A percentile compares a stretch with the other conserved stretches of the same genome.
phyloP scores from a whole-genome alignment of 371 early-diverging fungal genomes.

The Mortierella sp. region DNA sequence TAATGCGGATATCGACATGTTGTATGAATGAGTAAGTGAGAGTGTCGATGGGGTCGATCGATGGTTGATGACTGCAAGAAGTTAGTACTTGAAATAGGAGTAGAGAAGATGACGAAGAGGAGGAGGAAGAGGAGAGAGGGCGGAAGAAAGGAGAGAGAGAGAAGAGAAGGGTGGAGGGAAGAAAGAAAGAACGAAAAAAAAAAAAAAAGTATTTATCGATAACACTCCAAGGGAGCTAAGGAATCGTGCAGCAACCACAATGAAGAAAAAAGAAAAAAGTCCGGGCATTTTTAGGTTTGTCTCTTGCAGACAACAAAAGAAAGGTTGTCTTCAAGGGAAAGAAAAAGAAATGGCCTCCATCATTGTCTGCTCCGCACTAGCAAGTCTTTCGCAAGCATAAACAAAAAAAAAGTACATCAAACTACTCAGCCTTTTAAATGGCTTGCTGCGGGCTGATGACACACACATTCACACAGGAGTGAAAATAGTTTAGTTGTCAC shows the following conservation, averaged over 20 bases:
- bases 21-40: background rate
- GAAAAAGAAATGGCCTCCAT: background rate
- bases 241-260: no score
- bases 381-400: background rate
- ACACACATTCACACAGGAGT: no score
- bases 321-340: background rate
- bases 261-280: background rate
- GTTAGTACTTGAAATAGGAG: background rate
- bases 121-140: background rate
- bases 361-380: background rate
- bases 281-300: background rate
- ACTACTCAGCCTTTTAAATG: no score
- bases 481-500: no score
- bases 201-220: background rate
- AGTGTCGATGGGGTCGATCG: background rate
- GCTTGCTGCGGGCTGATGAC: no score
- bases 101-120: background rate
- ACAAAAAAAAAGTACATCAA: background rate
- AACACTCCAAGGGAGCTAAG: no score
- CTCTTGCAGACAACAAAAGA: background rate
- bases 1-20: conserved; percentile 5
- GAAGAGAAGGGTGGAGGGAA: background rate
- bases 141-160: background rate
- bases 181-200: background rate
- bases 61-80: background rate